A percentile compares a stretch with the other conserved stretches of the same genome.
These are phyloP conservation scores for Umbellularia californica DNA, from an alignment of 164 flowering plant species.

Conservation along the genomic window DNA sequence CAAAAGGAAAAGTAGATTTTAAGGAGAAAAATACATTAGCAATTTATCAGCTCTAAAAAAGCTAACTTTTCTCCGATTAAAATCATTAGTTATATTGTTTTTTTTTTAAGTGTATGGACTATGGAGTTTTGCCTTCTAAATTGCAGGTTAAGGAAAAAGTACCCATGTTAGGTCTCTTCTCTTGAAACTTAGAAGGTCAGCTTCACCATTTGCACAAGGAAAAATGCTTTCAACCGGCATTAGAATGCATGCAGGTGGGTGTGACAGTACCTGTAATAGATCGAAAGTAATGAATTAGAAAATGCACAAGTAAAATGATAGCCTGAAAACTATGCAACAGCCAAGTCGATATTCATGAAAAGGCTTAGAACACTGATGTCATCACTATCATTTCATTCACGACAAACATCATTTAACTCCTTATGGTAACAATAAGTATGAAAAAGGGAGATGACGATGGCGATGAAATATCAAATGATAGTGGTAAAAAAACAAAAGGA, in stretches of 20 bases:
- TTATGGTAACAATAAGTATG: too few relatives aligned
- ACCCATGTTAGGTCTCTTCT: constrained; percentile 83
- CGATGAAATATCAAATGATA: too few relatives aligned
- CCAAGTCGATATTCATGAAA: neutral
- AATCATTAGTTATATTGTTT: neutral
- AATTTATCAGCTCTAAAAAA: neutral
- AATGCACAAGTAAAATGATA: neutral
- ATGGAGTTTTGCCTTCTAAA: neutral
- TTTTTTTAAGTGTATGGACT: neutral
- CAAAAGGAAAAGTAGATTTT: constrained; percentile 11
- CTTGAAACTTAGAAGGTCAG: constrained; percentile 67
- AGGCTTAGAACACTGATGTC: neutral
- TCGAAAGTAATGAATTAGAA: constrained; percentile 5
- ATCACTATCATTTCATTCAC: too few relatives aligned
- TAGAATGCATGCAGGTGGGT: constrained; percentile 70
- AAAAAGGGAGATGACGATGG: too few relatives aligned
- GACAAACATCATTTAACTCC: neutral
- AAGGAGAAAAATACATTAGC: neutral
- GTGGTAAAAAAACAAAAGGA: too few relatives aligned
- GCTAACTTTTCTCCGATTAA: neutral
- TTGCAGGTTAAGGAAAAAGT: constrained; percentile 11
- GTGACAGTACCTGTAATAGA: constrained; percentile 51
- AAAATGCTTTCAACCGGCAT: constrained; percentile 56
- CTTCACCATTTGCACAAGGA: constrained; percentile 45
- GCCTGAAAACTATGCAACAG: neutral